Base-by-base conservation (phyloP, 2,329 filamentous ascomycete genomes). In the Eutypella sp. region DNA sequence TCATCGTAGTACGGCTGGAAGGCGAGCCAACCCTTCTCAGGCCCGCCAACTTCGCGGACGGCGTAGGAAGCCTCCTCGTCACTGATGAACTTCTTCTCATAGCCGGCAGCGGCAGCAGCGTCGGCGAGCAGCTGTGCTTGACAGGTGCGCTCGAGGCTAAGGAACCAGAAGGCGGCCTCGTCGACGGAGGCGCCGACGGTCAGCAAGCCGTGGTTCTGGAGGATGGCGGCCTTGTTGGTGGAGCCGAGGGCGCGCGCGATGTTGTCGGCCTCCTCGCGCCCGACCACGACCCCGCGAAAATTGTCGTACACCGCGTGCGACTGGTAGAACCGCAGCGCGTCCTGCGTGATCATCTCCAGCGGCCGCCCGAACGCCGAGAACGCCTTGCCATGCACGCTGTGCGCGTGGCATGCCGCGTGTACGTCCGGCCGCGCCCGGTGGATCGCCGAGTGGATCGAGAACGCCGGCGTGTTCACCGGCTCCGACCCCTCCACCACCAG, bases 301-400 rank as follows among this genome's bases (percentile, higher is more conserved):
- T 44, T 40, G 16, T 18, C 31, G 53, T 68, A 68, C 1, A 68
- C 47, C 2, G 61, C 64, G 36, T 62, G 51, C 42, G 66, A 62
- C 45, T 76, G 66, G 60, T 75, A 67, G 56, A 78, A 77, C 6
- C 69, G 67, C 49, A 72, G 81, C 1, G 70, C 65, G 53, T 82
- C 79, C 61, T 82, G 79, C 1, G 78, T 78, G 40, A 78, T 73
- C 55, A 75, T 81, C 49, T 82, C 78, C 41, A 82, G 68, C n/a
- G 67, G 69, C 51, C 71, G 71, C 5, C 78, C 78, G 36, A 81
- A 70, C 0, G 74, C 61, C 54, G 74, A 79, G 64, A 81, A 82
- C 5, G 76, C 72, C 43, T 78, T 75, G 4, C 79, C 79, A 55
- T 81, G 73, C 41, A 81, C 40, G 15, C 72, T 73, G 60, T 82